Percentiles rank a stretch among this genome's conserved stretches.
Evolutionary conservation across 495 filamentous ascomycete genomes (phyloP).

Genomic region (Penicillium psychrofluorescens): DNA sequence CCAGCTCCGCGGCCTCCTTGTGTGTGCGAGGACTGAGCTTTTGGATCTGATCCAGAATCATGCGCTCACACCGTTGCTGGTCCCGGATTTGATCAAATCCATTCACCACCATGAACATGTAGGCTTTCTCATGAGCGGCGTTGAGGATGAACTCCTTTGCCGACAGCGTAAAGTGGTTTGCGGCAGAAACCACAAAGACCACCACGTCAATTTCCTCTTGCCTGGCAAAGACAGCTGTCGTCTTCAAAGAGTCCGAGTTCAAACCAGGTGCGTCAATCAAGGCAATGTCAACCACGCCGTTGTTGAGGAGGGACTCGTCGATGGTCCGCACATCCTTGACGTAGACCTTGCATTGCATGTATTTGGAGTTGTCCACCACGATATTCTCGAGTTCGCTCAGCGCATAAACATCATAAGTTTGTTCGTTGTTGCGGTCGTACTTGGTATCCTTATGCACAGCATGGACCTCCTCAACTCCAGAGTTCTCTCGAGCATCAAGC

Average conservation of each 20-base stretch:
- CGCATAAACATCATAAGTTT: constrained; percentile 80
- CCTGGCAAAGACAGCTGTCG: constrained; percentile 89
- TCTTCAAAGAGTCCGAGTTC: constrained; percentile 93
- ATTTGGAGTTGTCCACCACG: constrained; percentile 77
- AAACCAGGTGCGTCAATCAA: constrained; percentile 94
- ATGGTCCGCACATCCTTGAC: constrained; percentile 86
- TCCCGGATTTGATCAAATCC: constrained; percentile 91
- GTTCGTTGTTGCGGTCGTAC: constrained; percentile 88
- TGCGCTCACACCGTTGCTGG: constrained; percentile 76
- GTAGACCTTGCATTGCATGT: constrained; percentile 95
- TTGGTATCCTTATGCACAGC: constrained; percentile 72
- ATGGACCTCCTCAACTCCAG: constrained; percentile 87
- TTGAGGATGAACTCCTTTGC: constrained; percentile 96
- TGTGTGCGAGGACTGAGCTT: constrained; percentile 81
- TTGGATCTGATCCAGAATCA: constrained; percentile 84
- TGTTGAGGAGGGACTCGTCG: constrained; percentile 90
- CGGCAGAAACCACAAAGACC: constrained; percentile 94
- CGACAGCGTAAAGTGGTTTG: constrained; percentile 93
- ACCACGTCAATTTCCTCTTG: constrained; percentile 99
- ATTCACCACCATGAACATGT: constrained; percentile 98
- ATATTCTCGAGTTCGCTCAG: constrained; percentile 77
- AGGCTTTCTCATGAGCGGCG: constrained; percentile 92
- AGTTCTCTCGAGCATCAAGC: constrained; percentile 83
- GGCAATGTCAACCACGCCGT: constrained; percentile 96
- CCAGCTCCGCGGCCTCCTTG: constrained; percentile 87